Evolutionary conservation across 768 basidiomycete species (phyloP), one percentile per base, ranked within the genome.

Genomic region (Fistulinella prunicolor): DNA sequence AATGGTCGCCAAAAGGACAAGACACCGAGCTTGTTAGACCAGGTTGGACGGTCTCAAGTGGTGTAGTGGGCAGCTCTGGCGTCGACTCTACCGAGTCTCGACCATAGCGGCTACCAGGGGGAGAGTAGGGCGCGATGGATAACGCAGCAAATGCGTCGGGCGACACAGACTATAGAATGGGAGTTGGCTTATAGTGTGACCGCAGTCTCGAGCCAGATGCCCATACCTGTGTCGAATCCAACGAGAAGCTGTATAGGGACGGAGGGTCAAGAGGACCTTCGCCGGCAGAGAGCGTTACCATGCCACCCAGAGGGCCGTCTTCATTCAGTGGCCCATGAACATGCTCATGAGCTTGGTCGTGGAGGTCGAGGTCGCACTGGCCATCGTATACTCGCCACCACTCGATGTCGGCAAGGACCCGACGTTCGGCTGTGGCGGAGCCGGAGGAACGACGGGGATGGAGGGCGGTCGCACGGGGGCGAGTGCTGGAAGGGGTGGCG

Each of bases 321-420:
- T 23, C 9, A 14, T 46, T 45, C 38, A 47, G 38, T 12, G 41
- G 13, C 6, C 7, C 55, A 46, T 46, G 56, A 9, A 22, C 36
- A 35, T 60, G 55, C 30, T 63, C 60, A 17, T 49, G 66, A 43
- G 44, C 47, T 38, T 65, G 66, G 47, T 61, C 65, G 47, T 73
- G 73, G 21, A 43, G 42, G 47, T 57, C 59, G 35, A 37, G 55
- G 46, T 58, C 59, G 68, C 73, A 76, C 70, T 91, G 87, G 54
- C 85, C 83, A 51, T 83, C 86, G 53, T 78, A 71, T 56, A 90
- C 87, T 59, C 75, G 79, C 88, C 88, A 90, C 88, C 89, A 91
- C 65, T 89, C 88, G 61, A 91, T 85, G 72, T 91, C 89, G 28
- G 86, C 88, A 51, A 91, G 76, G 57, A 91, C 86, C 57, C 86